phyloP scores from a whole-genome alignment of 768 basidiomycete genomes.

The Trametes punicea region DNA sequence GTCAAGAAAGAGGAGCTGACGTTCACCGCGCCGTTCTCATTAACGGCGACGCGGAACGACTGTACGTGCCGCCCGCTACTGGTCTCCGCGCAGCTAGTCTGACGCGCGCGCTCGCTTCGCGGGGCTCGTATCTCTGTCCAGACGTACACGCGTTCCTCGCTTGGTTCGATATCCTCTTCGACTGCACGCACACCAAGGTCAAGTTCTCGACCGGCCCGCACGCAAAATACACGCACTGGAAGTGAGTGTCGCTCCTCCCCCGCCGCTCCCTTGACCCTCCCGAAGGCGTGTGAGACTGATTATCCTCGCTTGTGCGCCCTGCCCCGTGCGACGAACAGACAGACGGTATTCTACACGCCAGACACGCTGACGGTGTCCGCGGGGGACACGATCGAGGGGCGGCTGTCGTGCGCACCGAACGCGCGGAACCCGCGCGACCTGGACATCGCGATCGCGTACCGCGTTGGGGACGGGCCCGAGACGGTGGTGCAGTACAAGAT shows the following conservation, averaged over 20 bases:
- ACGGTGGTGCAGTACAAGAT: constrained; percentile 72
- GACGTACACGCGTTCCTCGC: constrained; percentile 97
- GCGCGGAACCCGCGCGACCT: constrained; percentile 91
- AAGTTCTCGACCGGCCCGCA: constrained; percentile 98
- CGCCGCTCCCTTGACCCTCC: neutral
- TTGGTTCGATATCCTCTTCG: constrained; percentile 98
- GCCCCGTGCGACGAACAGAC: constrained; percentile 48
- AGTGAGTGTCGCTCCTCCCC: constrained; percentile 51
- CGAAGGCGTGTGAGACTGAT: neutral
- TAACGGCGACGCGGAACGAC: constrained; percentile 84
- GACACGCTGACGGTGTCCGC: constrained; percentile 64
- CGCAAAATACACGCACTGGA: constrained; percentile 95
- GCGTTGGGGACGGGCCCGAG: constrained; percentile 28
- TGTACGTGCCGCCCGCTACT: constrained; percentile 47
- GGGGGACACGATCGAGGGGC: constrained; percentile 72
- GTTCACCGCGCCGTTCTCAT: constrained; percentile 76
- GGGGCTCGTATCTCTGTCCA: constrained; percentile 29
- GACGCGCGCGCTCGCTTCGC: neutral
- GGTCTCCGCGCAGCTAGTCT: neutral
- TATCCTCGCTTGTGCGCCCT: neutral
- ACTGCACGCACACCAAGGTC: constrained; percentile 93
- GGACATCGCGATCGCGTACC: constrained; percentile 81
- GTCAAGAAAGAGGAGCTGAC: constrained; percentile 94
- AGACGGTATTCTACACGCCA: constrained; percentile 98
- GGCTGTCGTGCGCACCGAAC: constrained; percentile 81